Conservation (phyloP, 2,329 filamentous ascomycete genomes). For the Fusarium sp. region DNA sequence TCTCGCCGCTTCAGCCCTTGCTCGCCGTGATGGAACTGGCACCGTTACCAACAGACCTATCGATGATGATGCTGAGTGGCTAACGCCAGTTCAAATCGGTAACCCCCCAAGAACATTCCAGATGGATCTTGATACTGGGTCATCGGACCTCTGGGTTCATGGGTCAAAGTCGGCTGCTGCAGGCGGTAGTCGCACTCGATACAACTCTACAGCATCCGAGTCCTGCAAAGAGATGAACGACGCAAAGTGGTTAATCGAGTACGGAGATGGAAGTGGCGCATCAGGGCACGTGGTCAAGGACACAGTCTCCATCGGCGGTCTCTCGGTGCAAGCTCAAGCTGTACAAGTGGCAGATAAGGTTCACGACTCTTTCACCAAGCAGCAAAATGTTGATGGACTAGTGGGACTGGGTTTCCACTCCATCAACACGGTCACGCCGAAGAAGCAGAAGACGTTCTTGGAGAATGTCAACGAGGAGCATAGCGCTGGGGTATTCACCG, state of each 20-base stretch:
- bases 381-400: slow-evolving; percentile 55
- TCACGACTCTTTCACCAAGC: slow-evolving; percentile 54
- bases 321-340: slow-evolving; percentile 55
- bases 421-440: slow-evolving; percentile 57
- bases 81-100: slow-evolving; percentile 56
- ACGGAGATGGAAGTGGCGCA: slow-evolving; percentile 59
- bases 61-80: slow-evolving; percentile 51
- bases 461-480: slow-evolving; percentile 46
- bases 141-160: slow-evolving; percentile 62
- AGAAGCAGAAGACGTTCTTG: slow-evolving; percentile 57
- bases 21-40: slow-evolving; percentile 44
- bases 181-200: slow-evolving; percentile 53
- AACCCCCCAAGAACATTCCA: slow-evolving; percentile 56
- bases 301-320: slow-evolving; percentile 55
- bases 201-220: slow-evolving; percentile 53
- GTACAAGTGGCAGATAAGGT: slow-evolving; percentile 58
- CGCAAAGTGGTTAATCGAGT: slow-evolving; percentile 55
- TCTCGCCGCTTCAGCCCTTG: slow-evolving; percentile 37
- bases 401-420: slow-evolving; percentile 57
- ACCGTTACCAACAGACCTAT: slow-evolving; percentile 47
- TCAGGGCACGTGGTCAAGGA: slow-evolving; percentile 58
- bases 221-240: slow-evolving; percentile 53
- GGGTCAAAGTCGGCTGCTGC: slow-evolving; percentile 56
- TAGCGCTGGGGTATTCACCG: slow-evolving; percentile 68
- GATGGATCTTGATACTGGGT: slow-evolving; percentile 60